These are phyloP conservation scores for Eleusine indica DNA, from an alignment of 176 grass and related monocot species.

Conservation along the genomic window DNA sequence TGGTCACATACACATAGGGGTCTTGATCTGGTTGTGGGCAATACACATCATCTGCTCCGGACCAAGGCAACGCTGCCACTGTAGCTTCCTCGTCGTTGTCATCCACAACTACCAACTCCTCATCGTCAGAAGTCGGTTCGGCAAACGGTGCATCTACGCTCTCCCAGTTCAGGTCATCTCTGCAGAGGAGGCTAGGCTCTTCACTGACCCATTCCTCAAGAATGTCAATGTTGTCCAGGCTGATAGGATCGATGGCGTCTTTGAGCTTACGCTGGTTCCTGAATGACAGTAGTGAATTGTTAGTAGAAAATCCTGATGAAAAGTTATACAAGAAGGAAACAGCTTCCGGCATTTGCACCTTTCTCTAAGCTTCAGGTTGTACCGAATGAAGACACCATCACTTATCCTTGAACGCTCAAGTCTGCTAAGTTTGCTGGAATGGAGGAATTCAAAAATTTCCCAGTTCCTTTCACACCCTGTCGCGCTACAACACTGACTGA, in stretches of 20 bases:
- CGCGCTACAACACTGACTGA: conserved; percentile 65
- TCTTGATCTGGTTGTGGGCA: conserved; percentile 45
- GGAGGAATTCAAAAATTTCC: conserved; percentile 43
- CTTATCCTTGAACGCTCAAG: conserved; percentile 51
- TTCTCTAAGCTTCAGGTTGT: conserved; percentile 61
- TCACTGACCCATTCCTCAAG: conserved; percentile 63
- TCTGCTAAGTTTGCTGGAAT: conserved; percentile 52
- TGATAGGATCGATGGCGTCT: conserved; percentile 46
- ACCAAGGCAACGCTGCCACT: conserved; percentile 12
- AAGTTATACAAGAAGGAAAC: background rate
- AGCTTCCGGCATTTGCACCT: conserved; percentile 27
- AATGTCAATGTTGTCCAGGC: conserved; percentile 53
- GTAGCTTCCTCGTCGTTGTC: conserved; percentile 16
- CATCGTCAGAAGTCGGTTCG: conserved; percentile 29
- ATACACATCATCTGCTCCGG: conserved; percentile 15
- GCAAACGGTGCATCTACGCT: conserved; percentile 50
- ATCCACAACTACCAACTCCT: conserved; percentile 28
- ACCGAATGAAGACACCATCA: conserved; percentile 45
- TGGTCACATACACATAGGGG: conserved; percentile 44
- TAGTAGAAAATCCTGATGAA: background rate
- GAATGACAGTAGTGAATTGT: background rate
- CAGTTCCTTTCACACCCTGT: conserved; percentile 61
- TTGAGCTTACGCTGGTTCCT: conserved; percentile 40
- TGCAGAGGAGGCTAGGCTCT: conserved; percentile 52
- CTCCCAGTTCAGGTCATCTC: conserved; percentile 59